Base-by-base conservation (phyloP, 2,329 filamentous ascomycete genomes). In the Monosporascus sp. region DNA sequence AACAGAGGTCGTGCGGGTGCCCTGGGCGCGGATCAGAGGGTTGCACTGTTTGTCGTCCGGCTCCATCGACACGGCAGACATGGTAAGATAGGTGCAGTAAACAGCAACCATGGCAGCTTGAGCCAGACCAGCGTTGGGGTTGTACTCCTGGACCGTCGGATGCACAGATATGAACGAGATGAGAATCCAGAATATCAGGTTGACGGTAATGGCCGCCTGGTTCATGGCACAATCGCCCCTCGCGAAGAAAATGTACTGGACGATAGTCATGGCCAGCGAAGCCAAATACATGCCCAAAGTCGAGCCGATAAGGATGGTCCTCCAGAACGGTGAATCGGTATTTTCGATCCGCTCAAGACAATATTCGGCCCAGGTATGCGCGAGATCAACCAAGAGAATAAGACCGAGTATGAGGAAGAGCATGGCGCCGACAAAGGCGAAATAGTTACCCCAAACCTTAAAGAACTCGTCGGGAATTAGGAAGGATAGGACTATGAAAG, bases 11-110 rank as follows among this genome's bases (percentile, higher is more conserved):
- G 89, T 95, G 57, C 94, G 85, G 9, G 93, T 94, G 55, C 90
- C 91, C 57, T 89, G 88, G 7, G 91, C 92, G 51, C 83, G 85
- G 56, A 97, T 79, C 35, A 99, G 80, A 8, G 94, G 94, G 72
- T 99, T 99, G 82, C 94, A 99, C 60, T 89, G 82, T 63, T 89
- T 87, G 75, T 97, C 76, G 70, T 97, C 93, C 1, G 94, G 94
- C 65, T 99, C 93, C 94, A 99, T 97, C 52, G 91, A 96, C 1
- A 99, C 94, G 26, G 94, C 94, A 2, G 92, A 97, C 85, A 99
- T 91, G 61, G 94, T 99, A 52, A 99, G 83, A 68, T 99, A 99
- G 44, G 94, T 97, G 82, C 94, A 99, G 78, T 99, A 99, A 54
- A 96, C 84, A 19, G 92, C 91, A 45, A 99, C 94, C 83, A 97